Base-by-base conservation (phyloP, 805 yeast species). In the Kockiozyma suomiensis region DNA sequence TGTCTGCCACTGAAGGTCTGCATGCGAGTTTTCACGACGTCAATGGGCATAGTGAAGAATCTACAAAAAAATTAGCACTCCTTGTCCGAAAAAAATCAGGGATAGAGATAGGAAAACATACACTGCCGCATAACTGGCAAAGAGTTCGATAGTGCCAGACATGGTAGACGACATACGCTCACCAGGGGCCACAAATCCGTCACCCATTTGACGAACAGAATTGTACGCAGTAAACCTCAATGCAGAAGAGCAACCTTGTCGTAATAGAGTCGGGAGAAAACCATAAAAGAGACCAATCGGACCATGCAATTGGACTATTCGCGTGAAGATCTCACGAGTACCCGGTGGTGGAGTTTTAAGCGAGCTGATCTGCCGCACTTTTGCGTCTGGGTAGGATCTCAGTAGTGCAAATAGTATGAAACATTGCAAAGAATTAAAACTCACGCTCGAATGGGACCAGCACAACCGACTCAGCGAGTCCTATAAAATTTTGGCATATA, bases 11-110 rank as follows among this genome's bases (percentile, higher is more conserved):
- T 70, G 12, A 73, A 66, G n/a, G 90, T 83, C 76, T 93, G 97
- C 78, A 92, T 92, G 76, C 98, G 83, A 33, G 99, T 93, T 81
- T 93, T 93, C 72, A 94, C 97, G 65, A 94, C 97, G 75, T 93
- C 99, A 71, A 93, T 79, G 46, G 99, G 99, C 74, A 58, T 58
- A 90, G 98, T 0, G 97, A 92, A 0, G 82, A 76, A 0, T 82
- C 83, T 23, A 90, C 88, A 0, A 90, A 87, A 2, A 8, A 2
- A 81, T 74, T 2, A 50, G 46, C 42, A 50, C 33, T 42, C 23
- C 25, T 12, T 59, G 4, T n/a, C 6, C 13, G 17, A 41, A 26
- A 40, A 37, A 3, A 32, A 7, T 35, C 28, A 19, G 19, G 17
- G 26, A 19, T 35, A 33, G 15, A 32, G 23, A 35, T 3, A 48